Percentiles rank a stretch among this genome's conserved stretches.
Conservation (phyloP, 352 stramenopile genomes). For the Pseudoperonospora humuli region DNA sequence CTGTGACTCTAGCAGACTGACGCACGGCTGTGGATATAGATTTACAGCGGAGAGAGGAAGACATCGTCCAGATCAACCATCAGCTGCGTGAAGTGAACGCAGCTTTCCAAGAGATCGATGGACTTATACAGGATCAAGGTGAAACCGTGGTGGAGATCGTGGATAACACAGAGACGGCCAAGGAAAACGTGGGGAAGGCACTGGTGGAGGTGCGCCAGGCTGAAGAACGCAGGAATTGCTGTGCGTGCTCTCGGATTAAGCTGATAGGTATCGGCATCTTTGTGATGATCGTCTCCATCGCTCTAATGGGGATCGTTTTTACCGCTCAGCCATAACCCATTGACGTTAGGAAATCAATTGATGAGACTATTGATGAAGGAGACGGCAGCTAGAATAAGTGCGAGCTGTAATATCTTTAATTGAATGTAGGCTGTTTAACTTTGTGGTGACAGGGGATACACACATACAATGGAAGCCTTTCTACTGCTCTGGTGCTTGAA, state of each 20-base stretch:
- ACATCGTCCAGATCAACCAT: slow-evolving; percentile 86
- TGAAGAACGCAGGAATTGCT: slow-evolving; percentile 61
- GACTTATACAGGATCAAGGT: slow-evolving; percentile 74
- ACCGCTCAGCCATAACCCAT: slow-evolving; percentile 13
- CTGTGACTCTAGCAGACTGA: neutral
- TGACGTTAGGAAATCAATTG: slow-evolving; percentile 4
- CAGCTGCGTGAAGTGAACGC: slow-evolving; percentile 81
- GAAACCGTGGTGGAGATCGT: slow-evolving; percentile 77
- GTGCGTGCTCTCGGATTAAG: slow-evolving; percentile 55
- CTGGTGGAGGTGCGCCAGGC: slow-evolving; percentile 67
- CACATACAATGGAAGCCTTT: too few relatives aligned
- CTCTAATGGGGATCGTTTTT: slow-evolving; percentile 44
- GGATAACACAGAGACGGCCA: slow-evolving; percentile 70
- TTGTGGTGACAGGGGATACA: neutral
- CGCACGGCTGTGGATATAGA: slow-evolving; percentile 27
- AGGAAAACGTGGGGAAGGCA: slow-evolving; percentile 66
- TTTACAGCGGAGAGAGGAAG: slow-evolving; percentile 67
- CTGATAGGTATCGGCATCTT: slow-evolving; percentile 62
- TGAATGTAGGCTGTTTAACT: slow-evolving; percentile 14
- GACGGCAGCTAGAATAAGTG: slow-evolving; percentile 6
- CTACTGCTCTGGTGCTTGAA: slow-evolving; percentile 8
- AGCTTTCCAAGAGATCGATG: slow-evolving; percentile 79
- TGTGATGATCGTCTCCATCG: slow-evolving; percentile 41
- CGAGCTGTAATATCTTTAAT: slow-evolving; percentile 22
- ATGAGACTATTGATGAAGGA: slow-evolving; percentile 1